Base-by-base conservation (phyloP, 495 filamentous ascomycete genomes). In the Trichodelitschia bisporula region DNA sequence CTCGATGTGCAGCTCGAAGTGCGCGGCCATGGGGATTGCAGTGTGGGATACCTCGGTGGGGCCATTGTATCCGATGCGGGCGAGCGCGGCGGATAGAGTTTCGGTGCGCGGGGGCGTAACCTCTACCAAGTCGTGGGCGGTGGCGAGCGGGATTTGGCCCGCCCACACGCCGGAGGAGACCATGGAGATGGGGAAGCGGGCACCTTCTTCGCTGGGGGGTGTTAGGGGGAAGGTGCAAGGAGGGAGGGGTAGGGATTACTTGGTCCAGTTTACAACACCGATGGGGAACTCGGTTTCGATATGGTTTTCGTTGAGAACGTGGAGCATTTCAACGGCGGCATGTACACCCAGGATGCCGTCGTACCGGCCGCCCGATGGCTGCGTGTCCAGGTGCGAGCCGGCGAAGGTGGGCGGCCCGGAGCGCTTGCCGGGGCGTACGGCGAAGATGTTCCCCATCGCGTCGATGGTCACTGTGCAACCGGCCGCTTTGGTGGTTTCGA, bases 1-100 rank as follows among this genome's bases (percentile, higher is more conserved):
- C 42, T 84, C 77, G 32, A 84, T 82, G 40, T 83, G 77, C 3
- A 82, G 53, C 43, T 86, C 77, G 47, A 83, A 83, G 44, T 82
- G 75, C 1, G 77, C 77, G 12, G 64, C 77, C 54, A 83, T 67
- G 0, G 72, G 74, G 9, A 62, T 69, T 28, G 58, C 48, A 36
- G 61, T 54, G 44, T 72, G 58, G 28, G 58, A 66, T 11, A 63
- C 62, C 4, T 62, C 58, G 1, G 57, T 48, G 0, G 41, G 36
- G 20, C 75, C 76, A 2, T 78, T 51, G 36, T 77, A 82, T 8
- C 66, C 67, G 28, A 79, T 77, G 26, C 68, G 60, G 45, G 74
- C 54, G 2, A 83, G 55, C 27, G 75, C 77, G 0, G 57, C 55
- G 36, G 62, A 67, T 56, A 82, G 66, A 13, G 72, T 73, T 15